phyloP scores from a whole-genome alignment of 768 basidiomycete species.

The Scleroderma citrinum region DNA sequence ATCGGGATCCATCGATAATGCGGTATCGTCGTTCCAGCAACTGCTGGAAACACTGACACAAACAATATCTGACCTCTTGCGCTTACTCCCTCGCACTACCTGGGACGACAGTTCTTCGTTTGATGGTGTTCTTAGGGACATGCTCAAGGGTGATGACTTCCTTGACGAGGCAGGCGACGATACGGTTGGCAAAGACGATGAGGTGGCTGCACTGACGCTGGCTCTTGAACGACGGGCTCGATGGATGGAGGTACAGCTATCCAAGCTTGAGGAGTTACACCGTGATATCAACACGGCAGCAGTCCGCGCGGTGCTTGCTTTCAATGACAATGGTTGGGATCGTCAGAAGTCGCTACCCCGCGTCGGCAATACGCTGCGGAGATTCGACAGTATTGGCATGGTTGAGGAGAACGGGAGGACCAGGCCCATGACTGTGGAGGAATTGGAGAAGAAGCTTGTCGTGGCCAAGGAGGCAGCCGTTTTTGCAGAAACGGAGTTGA shows the following conservation, averaged over 20 bases:
- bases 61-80: constrained; percentile 81
- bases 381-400: constrained; percentile 63
- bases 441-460: constrained; percentile 67
- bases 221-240: constrained; percentile 85
- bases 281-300: constrained; percentile 88
- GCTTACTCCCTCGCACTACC: constrained; percentile 79
- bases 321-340: constrained; percentile 87
- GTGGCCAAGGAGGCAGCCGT: constrained; percentile 67
- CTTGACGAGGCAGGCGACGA: constrained; percentile 71
- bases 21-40: constrained; percentile 86
- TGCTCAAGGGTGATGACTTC: constrained; percentile 86
- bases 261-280: constrained; percentile 83
- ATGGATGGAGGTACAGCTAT: constrained; percentile 91
- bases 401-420: constrained; percentile 38
- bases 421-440: constrained; percentile 57
- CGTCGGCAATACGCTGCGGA: constrained; percentile 57
- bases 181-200: constrained; percentile 64
- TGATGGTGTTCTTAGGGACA: constrained; percentile 78
- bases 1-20: constrained; percentile 84
- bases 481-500: constrained; percentile 69
- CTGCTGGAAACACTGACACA: constrained; percentile 84
- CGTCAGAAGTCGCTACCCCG: constrained; percentile 61
- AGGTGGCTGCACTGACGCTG: constrained; percentile 76
- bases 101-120: constrained; percentile 91
- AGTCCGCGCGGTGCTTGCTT: constrained; percentile 71